These are phyloP conservation scores for Pythium biforme DNA, from an alignment of 352 stramenopile genomes.

Conservation along the genomic window DNA sequence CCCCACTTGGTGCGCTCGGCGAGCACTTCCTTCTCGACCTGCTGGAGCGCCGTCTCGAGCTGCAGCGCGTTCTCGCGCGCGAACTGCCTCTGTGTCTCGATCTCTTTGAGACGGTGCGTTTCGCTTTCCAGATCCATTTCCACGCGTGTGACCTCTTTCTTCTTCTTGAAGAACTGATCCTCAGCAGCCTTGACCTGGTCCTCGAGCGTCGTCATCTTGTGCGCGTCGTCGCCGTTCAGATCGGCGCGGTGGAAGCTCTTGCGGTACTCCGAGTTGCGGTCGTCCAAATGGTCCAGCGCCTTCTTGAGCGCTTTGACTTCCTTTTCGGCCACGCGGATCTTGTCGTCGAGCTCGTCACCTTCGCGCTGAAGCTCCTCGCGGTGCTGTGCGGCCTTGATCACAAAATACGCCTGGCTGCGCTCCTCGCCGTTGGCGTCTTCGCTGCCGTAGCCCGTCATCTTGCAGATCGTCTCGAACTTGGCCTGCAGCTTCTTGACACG, in stretches of 20 bases:
- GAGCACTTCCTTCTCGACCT: slow-evolving; percentile 74
- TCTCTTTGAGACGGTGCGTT: slow-evolving; percentile 56
- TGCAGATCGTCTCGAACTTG: slow-evolving; percentile 93
- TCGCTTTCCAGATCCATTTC: slow-evolving; percentile 84
- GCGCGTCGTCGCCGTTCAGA: slow-evolving; percentile 77
- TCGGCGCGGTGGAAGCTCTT: slow-evolving; percentile 93
- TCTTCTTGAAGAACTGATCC: slow-evolving; percentile 90
- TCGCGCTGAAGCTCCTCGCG: slow-evolving; percentile 95
- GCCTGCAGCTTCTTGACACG: slow-evolving; percentile 90
- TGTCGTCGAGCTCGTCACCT: slow-evolving; percentile 94
- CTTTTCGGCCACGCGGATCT: slow-evolving; percentile 91
- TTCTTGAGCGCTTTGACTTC: slow-evolving; percentile 93
- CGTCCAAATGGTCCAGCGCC: slow-evolving; percentile 91
- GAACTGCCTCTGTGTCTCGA: slow-evolving; percentile 70
- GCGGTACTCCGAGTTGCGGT: slow-evolving; percentile 93
- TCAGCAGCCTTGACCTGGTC: slow-evolving; percentile 84
- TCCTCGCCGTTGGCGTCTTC: slow-evolving; percentile 76
- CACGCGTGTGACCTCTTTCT: slow-evolving; percentile 92
- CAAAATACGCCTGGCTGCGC: slow-evolving; percentile 92
- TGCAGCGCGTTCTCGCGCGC: slow-evolving; percentile 60
- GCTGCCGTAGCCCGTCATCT: slow-evolving; percentile 62
- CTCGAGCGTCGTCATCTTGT: slow-evolving; percentile 86
- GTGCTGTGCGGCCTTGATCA: slow-evolving; percentile 95
- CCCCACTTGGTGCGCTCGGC: slow-evolving; percentile 61
- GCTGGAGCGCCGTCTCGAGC: slow-evolving; percentile 50